Conservation (phyloP, 768 basidiomycete species). For the Boletus huronensis region DNA sequence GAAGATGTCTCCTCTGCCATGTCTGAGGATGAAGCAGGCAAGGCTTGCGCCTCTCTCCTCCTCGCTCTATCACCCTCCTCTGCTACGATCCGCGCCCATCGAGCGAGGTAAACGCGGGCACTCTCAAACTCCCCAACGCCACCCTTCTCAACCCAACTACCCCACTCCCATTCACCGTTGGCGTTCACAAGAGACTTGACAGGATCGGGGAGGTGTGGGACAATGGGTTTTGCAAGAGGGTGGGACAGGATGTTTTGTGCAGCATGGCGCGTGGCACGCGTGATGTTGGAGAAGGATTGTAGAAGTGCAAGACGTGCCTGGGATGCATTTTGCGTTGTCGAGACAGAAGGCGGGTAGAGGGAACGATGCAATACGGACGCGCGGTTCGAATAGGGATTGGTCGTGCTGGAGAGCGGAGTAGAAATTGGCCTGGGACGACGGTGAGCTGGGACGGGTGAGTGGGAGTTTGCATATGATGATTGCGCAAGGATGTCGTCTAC, state of each 20-base stretch:
- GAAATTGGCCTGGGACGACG: constrained; percentile 69
- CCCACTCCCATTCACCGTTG: constrained; percentile 90
- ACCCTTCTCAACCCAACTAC: constrained; percentile 89
- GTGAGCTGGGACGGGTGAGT: constrained; percentile 82
- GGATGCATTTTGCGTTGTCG: constrained; percentile 51
- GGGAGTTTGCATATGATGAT: constrained; percentile 70
- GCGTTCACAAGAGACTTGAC: constrained; percentile 87
- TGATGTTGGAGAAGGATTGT: constrained; percentile 94
- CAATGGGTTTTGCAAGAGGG: constrained; percentile 91
- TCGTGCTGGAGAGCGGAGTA: constrained; percentile 29
- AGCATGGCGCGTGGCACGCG: constrained; percentile 86
- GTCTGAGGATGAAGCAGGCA: constrained; percentile 50
- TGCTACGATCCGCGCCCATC: constrained; percentile 96
- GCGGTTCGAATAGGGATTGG: constrained; percentile 59
- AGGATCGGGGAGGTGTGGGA: constrained; percentile 94
- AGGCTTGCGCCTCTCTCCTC: constrained; percentile 68
- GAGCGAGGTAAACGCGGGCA: constrained; percentile 91
- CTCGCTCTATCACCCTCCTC: constrained; percentile 95
- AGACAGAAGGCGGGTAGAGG: constrained; percentile 50
- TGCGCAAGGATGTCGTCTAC: constrained; percentile 84
- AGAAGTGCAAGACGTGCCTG: constrained; percentile 79
- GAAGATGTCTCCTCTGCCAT: constrained; percentile 64
- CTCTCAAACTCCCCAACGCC: constrained; percentile 96
- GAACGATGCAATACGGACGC: constrained; percentile 82
- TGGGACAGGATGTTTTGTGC: constrained; percentile 95